Evolutionary conservation across 805 yeast genomes (phyloP).

Genomic region (Tanozyma kutaoensis): DNA sequence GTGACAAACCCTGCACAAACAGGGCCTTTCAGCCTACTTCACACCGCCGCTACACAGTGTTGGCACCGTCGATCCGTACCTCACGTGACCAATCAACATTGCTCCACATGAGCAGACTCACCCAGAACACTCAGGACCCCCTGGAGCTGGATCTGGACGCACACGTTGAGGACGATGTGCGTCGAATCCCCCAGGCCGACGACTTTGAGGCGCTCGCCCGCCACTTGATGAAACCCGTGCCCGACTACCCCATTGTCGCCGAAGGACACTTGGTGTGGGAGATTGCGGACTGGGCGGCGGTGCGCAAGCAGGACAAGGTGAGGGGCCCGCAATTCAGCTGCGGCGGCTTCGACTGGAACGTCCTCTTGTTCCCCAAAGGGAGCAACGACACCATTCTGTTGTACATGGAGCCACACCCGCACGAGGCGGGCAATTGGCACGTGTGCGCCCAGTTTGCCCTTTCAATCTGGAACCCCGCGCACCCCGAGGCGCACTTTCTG

Average conservation of each 20-base stretch:
- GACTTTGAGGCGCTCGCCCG: slow-evolving; percentile 6
- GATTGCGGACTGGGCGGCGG: slow-evolving; percentile 31
- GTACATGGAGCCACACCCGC: slow-evolving; percentile 66
- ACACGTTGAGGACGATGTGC: no score
- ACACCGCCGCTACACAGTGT: no score
- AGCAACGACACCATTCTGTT: slow-evolving; percentile 50
- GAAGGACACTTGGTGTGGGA: slow-evolving; percentile 33
- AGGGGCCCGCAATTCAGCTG: slow-evolving; percentile 35
- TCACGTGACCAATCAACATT: no score
- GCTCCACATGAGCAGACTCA: no score
- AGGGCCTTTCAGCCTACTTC: no score
- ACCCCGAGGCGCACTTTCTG: slow-evolving; percentile 44
- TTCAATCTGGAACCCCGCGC: slow-evolving; percentile 69
- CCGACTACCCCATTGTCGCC: slow-evolving; percentile 25
- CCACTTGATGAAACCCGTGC: slow-evolving; percentile 22
- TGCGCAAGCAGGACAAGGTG: slow-evolving; percentile 27
- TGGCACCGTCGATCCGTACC: no score
- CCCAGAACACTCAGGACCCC: no score
- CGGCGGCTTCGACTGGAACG: slow-evolving; percentile 55
- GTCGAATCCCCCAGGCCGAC: no score
- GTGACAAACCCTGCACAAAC: no score
- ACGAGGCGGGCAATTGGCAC: slow-evolving; percentile 43
- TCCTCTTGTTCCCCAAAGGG: slow-evolving; percentile 70
- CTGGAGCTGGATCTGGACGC: no score
- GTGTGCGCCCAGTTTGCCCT: slow-evolving; percentile 88